Conservation (phyloP, 1,139 yeast species). For the Cylindricascospora bacillispora region DNA sequence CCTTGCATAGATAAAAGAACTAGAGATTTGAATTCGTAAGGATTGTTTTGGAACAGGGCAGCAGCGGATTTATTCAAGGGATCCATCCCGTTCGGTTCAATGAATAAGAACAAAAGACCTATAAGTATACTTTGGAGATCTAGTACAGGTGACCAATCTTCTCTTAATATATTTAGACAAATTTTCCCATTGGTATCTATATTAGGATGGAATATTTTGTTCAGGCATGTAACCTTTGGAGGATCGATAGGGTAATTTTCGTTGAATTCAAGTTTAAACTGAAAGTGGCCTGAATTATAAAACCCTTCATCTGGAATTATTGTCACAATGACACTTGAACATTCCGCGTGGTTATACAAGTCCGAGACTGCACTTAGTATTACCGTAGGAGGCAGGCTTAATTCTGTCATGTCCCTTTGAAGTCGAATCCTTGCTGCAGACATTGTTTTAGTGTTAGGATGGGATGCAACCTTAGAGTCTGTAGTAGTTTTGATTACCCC, state of each 20-base stretch:
- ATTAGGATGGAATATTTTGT: conserved; percentile 84
- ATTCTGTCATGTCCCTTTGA: conserved; percentile 47
- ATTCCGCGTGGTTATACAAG: conserved; percentile 1
- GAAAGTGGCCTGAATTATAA: conserved; percentile 57
- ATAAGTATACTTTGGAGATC: conserved; percentile 70
- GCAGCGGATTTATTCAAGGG: conserved; percentile 92
- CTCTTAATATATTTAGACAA: conserved; percentile 79
- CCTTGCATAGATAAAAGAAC: conserved; percentile 67
- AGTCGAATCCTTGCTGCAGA: conserved; percentile 42
- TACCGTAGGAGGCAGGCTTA: conserved; percentile 56
- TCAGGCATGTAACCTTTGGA: conserved; percentile 65
- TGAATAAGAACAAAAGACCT: conserved; percentile 73
- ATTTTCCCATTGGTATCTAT: conserved; percentile 85
- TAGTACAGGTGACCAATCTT: conserved; percentile 94
- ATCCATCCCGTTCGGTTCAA: conserved; percentile 86
- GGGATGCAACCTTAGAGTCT: neutral
- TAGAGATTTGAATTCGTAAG: conserved; percentile 43
- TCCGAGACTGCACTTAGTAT: too few species aligned
- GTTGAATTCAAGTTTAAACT: conserved; percentile 50
- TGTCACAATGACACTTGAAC: conserved; percentile 33
- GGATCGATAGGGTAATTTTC: conserved; percentile 85
- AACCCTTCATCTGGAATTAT: conserved; percentile 72
- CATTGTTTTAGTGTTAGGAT: conserved; percentile 4
- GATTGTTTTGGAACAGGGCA: conserved; percentile 48
- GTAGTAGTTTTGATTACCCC: too few species aligned